phyloP scores from a whole-genome alignment of 208 protist species.

The Strigomonas culicis region DNA sequence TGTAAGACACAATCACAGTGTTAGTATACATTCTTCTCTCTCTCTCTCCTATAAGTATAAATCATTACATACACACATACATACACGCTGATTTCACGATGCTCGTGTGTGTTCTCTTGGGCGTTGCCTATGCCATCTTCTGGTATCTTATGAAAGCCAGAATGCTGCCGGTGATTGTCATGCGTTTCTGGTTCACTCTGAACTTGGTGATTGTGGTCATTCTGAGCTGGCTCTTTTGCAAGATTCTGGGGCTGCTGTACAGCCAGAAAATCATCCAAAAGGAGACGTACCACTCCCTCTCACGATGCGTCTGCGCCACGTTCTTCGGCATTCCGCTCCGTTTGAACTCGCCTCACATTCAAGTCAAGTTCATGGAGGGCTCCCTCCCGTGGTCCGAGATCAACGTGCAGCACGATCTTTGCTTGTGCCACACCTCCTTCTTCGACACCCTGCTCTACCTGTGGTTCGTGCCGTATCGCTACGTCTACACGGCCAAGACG shows the following conservation, averaged over 20 bases:
- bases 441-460: constrained; percentile 64
- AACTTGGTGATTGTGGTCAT: constrained; percentile 28
- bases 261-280: constrained; percentile 21
- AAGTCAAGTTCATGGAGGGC: constrained; percentile 36
- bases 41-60: neutral
- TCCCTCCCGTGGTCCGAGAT: constrained; percentile 33
- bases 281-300: constrained; percentile 19
- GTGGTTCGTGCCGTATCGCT: constrained; percentile 26
- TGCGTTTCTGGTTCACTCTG: constrained; percentile 54
- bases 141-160: constrained; percentile 28
- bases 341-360: constrained; percentile 43
- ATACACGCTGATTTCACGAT: neutral
- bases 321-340: constrained; percentile 33
- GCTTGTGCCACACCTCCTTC: constrained; percentile 72
- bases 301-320: constrained; percentile 19
- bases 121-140: neutral
- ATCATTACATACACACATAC: neutral
- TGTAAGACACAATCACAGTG: neutral
- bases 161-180: constrained; percentile 35
- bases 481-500: constrained; percentile 38
- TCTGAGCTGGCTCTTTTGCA: constrained; percentile 27
- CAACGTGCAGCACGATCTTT: constrained; percentile 21
- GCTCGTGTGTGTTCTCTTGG: neutral
- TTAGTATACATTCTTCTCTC: constrained; percentile 1
- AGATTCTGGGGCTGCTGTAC: constrained; percentile 19